Base-by-base conservation (phyloP, 495 filamentous ascomycete species). In the Aspergillus egyptiacus region DNA sequence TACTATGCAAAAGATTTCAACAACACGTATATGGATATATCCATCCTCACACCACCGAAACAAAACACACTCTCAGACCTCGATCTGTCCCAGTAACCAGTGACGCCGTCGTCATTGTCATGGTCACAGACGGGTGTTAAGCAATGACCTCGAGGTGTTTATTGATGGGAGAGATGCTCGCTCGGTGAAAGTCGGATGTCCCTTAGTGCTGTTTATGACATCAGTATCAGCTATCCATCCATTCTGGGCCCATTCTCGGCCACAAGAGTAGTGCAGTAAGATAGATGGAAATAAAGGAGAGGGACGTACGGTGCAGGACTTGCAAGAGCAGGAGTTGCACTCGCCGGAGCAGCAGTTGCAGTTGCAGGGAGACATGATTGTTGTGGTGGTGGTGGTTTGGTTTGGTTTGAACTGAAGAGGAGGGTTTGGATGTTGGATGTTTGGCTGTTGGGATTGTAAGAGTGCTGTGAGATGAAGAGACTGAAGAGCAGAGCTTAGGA, bases 261-360 rank as follows among this genome's bases (percentile, higher is more conserved):
- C 20, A 3, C 40, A 15, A n/a, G 31, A 28, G 14, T 17, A 33
- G 14, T 19, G n/a, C 5, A n/a, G 33, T 13, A 35, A 23, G 27
- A 45, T 23, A 19, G 14, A 17, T 31, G 25, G 25, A 23, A 17
- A 8, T 15, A 10, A 40, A n/a, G 9, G 20, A 19, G 28, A 19
- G 18, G 33, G 34, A 54, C 66, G 42, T 66, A 72, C 69, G 22
- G 32, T 57, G 67, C 69, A 72, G 55, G 42, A 54, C 27, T 31
- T 39, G 67, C 70, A 73, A 42, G 69, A 65, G 67, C 70, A 72
- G 32, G 63, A 63, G 50, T 55, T 64, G 67, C 70, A 72, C 48
- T 65, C 51, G 57, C 67, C 63, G 55, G 60, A 56, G 69, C 69
- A 72, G 65, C 64, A 71, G 67, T 62, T 69, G 66, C 70, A 73